Conservation (phyloP, 2,329 filamentous ascomycete genomes). For the Colletotrichum euphorbiae region DNA sequence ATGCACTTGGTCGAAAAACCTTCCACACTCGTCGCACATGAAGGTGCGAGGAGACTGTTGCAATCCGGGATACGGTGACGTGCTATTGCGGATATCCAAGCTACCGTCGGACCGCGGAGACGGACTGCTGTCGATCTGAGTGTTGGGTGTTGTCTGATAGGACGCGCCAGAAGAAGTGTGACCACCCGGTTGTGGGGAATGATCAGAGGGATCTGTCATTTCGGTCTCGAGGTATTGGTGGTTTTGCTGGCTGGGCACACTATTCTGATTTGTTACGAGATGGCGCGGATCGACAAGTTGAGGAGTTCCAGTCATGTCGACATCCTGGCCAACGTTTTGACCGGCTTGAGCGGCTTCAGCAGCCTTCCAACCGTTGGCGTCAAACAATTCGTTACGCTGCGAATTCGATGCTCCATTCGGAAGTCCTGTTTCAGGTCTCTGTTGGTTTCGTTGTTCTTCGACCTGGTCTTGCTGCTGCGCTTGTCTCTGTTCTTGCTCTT, state of each 20-base stretch:
- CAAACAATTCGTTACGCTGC: constrained; percentile 2
- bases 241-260: constrained; percentile 4
- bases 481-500: constrained; percentile 16
- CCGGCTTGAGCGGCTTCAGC: not conserved
- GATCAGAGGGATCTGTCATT: constrained; percentile 51
- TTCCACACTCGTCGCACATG: constrained; percentile 56
- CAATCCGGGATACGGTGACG: constrained; percentile 47
- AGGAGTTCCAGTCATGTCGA: constrained; percentile 21
- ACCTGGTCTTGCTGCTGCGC: constrained; percentile 19
- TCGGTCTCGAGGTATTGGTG: constrained; percentile 40
- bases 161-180: constrained; percentile 55
- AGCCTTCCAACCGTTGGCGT: not conserved
- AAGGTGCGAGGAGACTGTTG: constrained; percentile 46
- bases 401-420: constrained; percentile 1
- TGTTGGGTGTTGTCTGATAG: constrained; percentile 60
- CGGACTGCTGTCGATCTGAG: constrained; percentile 54
- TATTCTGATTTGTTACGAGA: constrained; percentile 20
- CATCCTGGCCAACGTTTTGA: not conserved
- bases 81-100: constrained; percentile 52
- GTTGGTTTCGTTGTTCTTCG: constrained; percentile 13
- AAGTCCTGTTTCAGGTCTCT: constrained; percentile 10
- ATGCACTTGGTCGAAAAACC: constrained; percentile 67
- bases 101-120: constrained; percentile 54
- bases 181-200: constrained; percentile 55
- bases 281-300: constrained; percentile 23